Base-by-base conservation (phyloP, 1,139 yeast species). In the Candida tetrigidarum region DNA sequence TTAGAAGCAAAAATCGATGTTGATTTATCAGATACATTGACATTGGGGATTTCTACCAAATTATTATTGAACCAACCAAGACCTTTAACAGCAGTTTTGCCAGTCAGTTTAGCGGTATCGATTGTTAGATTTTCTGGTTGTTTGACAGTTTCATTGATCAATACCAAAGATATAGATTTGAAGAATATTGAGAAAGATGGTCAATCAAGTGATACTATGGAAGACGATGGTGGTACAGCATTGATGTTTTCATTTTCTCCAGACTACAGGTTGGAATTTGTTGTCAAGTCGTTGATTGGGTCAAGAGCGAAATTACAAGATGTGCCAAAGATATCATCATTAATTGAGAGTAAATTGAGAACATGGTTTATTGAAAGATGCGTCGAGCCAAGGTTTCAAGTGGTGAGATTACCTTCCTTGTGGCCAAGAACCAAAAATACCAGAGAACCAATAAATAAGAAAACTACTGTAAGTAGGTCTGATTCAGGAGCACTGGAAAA, bases 91-190 rank as follows among this genome's bases (percentile, higher is more conserved):
- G 98, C 97, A 0, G 83, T 88, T 2, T 69, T 90, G 37, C 98
- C 98, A 0, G 84, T 93, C 4, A 83, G 85, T 48, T 67, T 93
- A 25, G 80, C 91, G 3, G 96, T 93, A 2, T 88, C 97, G 0
- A 83, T 95, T 37, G 96, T 92, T 2, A 74, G 97, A 52, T 93
- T 95, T 60, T 86, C 96, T n/a, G 98, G 97, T 0, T 86, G 96
- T 54, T 71, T 93, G 32, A 85, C 96, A 0, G 89, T 92, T 0
- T 86, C 97, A 0, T 67, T 91, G 50, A 76, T 83, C 28, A 78
- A 83, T 38, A 71, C 81, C 2, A 69, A 71, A 42, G 77, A 75
- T 41, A 46, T 47, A 27, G 57, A 57, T 45, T 42, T 50, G 34
- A 47, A 44, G 40, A 42, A 45, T 18, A 23, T 34, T 11, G 19